Conservation (phyloP, 139 green algal species). For the Mesotaenium endlicherianum region DNA sequence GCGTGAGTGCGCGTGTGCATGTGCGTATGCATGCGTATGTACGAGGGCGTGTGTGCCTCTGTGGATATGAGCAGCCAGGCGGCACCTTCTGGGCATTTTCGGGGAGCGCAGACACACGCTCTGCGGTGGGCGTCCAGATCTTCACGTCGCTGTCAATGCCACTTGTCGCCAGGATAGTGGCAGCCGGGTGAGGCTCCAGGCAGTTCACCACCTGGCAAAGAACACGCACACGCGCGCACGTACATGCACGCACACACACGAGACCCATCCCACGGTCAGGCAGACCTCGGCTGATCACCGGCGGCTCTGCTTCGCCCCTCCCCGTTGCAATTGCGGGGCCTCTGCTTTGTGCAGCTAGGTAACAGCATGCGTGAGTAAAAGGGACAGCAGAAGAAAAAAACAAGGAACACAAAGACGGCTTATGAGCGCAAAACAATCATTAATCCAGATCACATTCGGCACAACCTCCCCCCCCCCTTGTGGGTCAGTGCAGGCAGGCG, state of each 20-base stretch:
- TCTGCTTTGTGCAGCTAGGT: neutral
- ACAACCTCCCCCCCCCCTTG: too few relatives aligned
- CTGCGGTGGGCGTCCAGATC: slow-evolving; percentile 45
- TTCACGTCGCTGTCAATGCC: slow-evolving; percentile 55
- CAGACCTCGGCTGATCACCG: too few relatives aligned
- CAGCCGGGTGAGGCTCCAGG: slow-evolving; percentile 49
- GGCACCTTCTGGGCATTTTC: too few relatives aligned
- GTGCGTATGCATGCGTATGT: too few relatives aligned
- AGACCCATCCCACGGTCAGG: too few relatives aligned
- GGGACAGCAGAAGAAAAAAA: neutral
- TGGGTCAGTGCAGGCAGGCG: too few relatives aligned
- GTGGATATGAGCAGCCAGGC: too few relatives aligned
- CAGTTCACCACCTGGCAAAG: slow-evolving; percentile 51
- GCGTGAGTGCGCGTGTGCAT: too few relatives aligned
- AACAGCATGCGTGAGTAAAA: neutral
- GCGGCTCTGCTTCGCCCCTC: neutral
- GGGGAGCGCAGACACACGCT: slow-evolving; percentile 7
- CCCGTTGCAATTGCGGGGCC: neutral
- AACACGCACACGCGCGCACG: too few relatives aligned
- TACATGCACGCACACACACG: too few relatives aligned
- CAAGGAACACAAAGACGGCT: neutral
- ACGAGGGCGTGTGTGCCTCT: too few relatives aligned
- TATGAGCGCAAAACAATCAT: neutral
- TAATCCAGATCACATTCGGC: too few relatives aligned
- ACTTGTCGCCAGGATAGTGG: slow-evolving; percentile 38